Evolutionary conservation across 495 filamentous ascomycete species (phyloP).

Genomic region (Podospora fimiseda): DNA sequence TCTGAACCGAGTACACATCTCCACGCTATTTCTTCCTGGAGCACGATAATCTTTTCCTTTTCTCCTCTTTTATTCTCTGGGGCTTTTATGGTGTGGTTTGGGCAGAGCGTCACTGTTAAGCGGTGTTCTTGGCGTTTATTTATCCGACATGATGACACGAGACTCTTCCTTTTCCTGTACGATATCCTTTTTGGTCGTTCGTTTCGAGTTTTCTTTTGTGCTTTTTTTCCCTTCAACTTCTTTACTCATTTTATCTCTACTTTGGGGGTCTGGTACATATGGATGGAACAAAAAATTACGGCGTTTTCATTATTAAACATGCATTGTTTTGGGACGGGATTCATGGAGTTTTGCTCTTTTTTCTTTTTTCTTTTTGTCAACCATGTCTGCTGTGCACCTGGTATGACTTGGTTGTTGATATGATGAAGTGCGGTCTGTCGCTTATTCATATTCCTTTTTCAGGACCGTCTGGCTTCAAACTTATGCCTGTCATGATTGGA

Average conservation of each 20-base stretch:
- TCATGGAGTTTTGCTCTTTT: no score
- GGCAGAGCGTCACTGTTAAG: conserved; percentile 12
- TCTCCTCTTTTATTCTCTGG: conserved; percentile 1
- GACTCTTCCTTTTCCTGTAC: not conserved
- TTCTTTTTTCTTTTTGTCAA: no score
- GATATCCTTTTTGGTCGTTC: not conserved
- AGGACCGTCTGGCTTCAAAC: no score
- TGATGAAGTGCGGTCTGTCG: no score
- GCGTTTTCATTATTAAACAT: not conserved
- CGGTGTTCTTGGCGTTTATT: conserved; percentile 9
- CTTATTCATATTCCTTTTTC: no score
- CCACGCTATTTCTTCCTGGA: not conserved
- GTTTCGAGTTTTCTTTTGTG: not conserved
- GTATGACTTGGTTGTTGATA: no score
- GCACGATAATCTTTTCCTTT: conserved; percentile 3
- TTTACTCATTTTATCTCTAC: not conserved
- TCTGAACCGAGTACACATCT: conserved; percentile 1
- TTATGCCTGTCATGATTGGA: no score
- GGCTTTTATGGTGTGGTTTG: not conserved
- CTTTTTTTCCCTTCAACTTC: not conserved
- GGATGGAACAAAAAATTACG: not conserved
- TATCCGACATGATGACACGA: not conserved
- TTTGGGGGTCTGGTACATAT: not conserved
- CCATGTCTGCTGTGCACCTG: no score
- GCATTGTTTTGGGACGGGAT: no score